A percentile compares a stretch with the other conserved stretches of the same genome.
Conservation (phyloP, 2,329 filamentous ascomycete species). For the Ascochyta rabiei region DNA sequence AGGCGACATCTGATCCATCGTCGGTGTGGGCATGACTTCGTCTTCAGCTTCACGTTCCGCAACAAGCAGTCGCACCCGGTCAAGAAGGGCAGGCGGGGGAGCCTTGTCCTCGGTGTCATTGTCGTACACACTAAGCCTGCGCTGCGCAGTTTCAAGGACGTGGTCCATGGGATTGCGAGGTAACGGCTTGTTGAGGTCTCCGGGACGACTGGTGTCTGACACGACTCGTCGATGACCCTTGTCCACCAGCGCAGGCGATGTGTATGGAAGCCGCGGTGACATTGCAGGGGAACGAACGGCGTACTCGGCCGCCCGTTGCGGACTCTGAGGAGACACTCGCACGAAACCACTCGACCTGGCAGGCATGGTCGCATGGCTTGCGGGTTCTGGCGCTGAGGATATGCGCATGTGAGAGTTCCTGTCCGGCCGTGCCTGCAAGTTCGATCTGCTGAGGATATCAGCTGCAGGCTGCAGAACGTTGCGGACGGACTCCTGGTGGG, state of each 20-base stretch:
- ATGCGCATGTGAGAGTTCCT: constrained; percentile 37
- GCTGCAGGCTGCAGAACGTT: constrained; percentile 43
- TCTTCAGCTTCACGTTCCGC: constrained; percentile 26
- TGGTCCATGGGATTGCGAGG: constrained; percentile 11
- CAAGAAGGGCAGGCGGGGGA: constrained; percentile 31
- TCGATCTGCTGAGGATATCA: constrained; percentile 42
- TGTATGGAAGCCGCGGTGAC: constrained; percentile 8
- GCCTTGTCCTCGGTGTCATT: constrained; percentile 25
- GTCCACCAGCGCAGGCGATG: constrained; percentile 17
- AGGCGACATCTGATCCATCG: constrained; percentile 14
- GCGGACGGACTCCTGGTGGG: constrained; percentile 41
- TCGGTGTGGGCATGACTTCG: constrained; percentile 13
- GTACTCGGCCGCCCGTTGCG: constrained; percentile 1
- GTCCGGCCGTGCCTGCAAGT: constrained; percentile 26
- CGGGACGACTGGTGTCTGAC: constrained; percentile 16
- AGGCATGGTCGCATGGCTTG: constrained; percentile 2
- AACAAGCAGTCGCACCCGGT: constrained; percentile 34
- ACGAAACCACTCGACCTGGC: constrained; percentile 25
- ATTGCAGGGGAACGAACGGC: background rate
- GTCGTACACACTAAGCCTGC: constrained; percentile 10
- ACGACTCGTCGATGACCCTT: constrained; percentile 17
- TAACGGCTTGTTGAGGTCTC: constrained; percentile 7
- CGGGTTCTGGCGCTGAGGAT: constrained; percentile 43
- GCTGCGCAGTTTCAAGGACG: constrained; percentile 9
- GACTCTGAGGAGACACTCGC: constrained; percentile 33